Evolutionary conservation across 306 rosid species (phyloP).

Genomic region (Rosa multiflora): DNA sequence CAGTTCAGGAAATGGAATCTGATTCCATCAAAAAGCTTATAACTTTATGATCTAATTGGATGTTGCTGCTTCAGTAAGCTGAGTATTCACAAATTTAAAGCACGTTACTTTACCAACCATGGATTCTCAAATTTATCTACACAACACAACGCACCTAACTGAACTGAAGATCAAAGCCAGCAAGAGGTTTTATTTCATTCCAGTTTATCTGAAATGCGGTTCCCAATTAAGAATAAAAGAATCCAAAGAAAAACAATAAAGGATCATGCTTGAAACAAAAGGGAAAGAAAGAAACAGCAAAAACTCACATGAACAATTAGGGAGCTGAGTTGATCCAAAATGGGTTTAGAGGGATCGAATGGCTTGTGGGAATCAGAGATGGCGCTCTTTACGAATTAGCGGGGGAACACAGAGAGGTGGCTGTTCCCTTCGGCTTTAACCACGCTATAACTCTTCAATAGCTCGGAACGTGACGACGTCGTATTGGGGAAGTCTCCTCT

Average conservation of each 20-base stretch:
- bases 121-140: neutral
- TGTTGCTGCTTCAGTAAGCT: too few species aligned
- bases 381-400: constrained; percentile 8
- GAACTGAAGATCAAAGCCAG: neutral
- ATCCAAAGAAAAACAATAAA: neutral
- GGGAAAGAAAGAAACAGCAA: neutral
- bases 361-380: neutral
- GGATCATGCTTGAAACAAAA: neutral
- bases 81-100: neutral
- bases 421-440: neutral
- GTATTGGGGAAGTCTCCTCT: neutral
- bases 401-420: constrained; percentile 12
- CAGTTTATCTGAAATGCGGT: neutral
- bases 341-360: neutral
- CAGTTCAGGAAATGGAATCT: neutral
- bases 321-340: neutral
- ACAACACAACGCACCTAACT: neutral
- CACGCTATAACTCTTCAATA: neutral
- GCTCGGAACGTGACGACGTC: neutral
- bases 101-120: neutral
- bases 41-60: too few species aligned
- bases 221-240: neutral
- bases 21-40: too few species aligned
- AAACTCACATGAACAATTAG: constrained; percentile 21
- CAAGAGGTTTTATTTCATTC: neutral